phyloP scores from a whole-genome alignment of 1,284 basidiomycete species.

The Phellinidium pouzarii region DNA sequence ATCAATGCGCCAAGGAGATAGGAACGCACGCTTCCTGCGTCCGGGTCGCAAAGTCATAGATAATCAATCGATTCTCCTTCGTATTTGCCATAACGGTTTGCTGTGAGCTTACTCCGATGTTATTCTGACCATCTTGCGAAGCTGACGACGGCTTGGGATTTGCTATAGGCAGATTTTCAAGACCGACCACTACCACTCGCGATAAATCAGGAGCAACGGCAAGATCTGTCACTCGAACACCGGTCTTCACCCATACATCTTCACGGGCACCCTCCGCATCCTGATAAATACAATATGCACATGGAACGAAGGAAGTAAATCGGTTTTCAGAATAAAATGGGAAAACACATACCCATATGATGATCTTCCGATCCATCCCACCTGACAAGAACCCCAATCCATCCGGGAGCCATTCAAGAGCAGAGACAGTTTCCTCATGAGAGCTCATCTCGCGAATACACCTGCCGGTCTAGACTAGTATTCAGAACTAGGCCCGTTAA shows the following conservation, averaged over 20 bases:
- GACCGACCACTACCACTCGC: constrained; percentile 79
- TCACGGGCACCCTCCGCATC: constrained; percentile 65
- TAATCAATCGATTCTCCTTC: constrained; percentile 59
- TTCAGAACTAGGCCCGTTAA: background rate
- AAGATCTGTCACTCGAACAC: constrained; percentile 85
- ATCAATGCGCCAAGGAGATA: background rate
- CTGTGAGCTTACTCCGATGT: constrained; percentile 28
- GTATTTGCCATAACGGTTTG: constrained; percentile 32
- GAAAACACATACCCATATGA: constrained; percentile 69
- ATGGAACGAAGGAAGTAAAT: constrained; percentile 11
- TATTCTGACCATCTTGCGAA: constrained; percentile 13
- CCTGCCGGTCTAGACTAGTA: constrained; percentile 51
- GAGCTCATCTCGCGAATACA: constrained; percentile 58
- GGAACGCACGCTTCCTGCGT: constrained; percentile 51
- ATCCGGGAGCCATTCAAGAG: constrained; percentile 85
- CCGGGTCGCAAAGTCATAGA: constrained; percentile 68
- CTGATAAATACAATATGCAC: constrained; percentile 32
- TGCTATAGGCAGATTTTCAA: constrained; percentile 36
- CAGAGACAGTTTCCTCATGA: constrained; percentile 82
- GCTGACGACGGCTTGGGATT: constrained; percentile 27
- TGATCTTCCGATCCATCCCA: constrained; percentile 82
- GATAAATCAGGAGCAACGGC: constrained; percentile 82
- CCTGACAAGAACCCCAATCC: constrained; percentile 87
- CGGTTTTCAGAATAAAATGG: constrained; percentile 13
- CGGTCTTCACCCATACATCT: constrained; percentile 64